phyloP scores from a whole-genome alignment of 768 basidiomycete species.

The Leccinum barrowsii region DNA sequence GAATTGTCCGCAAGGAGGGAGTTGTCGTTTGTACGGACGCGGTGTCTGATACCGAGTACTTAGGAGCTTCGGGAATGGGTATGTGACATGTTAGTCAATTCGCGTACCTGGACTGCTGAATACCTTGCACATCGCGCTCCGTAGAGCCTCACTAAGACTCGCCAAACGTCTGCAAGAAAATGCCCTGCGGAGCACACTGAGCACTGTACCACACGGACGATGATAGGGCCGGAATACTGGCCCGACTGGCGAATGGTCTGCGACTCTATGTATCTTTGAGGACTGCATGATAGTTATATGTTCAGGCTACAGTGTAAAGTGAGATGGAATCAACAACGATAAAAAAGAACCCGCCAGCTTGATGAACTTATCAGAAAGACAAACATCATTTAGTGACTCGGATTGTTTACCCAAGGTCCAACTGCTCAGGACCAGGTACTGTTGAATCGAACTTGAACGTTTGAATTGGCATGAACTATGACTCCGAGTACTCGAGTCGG shows the following conservation, averaged over 20 bases:
- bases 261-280: background rate
- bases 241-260: background rate
- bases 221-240: background rate
- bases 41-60: background rate
- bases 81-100: background rate
- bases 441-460: background rate
- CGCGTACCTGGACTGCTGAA: background rate
- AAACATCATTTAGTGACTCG: no score
- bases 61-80: background rate
- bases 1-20: background rate
- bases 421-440: no score
- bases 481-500: no score
- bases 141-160: no score
- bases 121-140: no score
- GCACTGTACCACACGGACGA: background rate
- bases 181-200: no score
- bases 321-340: background rate
- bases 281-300: background rate
- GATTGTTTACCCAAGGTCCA: background rate
- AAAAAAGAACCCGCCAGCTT: background rate
- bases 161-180: no score
- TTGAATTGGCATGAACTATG: no score
- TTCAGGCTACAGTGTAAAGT: background rate
- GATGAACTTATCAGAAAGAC: background rate
- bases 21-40: background rate